Base-by-base conservation (phyloP, 805 yeast genomes). In the Candida pseudoglaebosa region DNA sequence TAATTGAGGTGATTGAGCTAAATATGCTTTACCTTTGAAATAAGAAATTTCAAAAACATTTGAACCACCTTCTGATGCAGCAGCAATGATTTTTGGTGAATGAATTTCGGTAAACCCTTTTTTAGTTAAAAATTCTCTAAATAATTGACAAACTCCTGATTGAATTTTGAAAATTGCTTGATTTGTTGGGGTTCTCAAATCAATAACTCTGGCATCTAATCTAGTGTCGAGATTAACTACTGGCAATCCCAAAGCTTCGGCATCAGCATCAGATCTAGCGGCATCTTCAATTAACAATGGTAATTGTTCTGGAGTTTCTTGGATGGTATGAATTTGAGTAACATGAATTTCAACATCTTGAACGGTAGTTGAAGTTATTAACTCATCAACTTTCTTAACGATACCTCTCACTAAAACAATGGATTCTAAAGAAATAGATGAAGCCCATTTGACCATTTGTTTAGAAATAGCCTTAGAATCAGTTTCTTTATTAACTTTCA, bases 1-100 rank as follows among this genome's bases (percentile, higher is more conserved):
- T 51, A 93, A 77, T 73, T 93, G 99, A 36, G 99, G 99, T 29
- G 96, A 87, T 73, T 93, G 99, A 13, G 99, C 99, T 61, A 93
- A 71, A 65, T 77, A 93, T 5, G 98, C 98, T 45, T 83, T 81
- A 46, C 88, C 80, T 63, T 91, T 91, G 78, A 93, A 93, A 68
- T 93, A 93, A 32, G 84, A 73, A 43, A 93, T 84, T 67, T 89
- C 95, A 67, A 93, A 93, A 34, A 93, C 98, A 62, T 88, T 91
- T 42, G 98, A 79, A 50, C 99, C 99, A 66, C 98, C 96, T 73
- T 93, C 99, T 45, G 95, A 84, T 29, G 99, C 85, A 29, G 98
- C 88, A 52, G 95, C 96, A 56, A 91, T 77, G 52, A 93, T 72
- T 70, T 93, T 93, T 46, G 99, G 99, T 9, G 97, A 84, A 69